Evolutionary conservation across 371 early-diverging fungal genomes (phyloP).

Genomic region (Rhizopus microsporus): DNA sequence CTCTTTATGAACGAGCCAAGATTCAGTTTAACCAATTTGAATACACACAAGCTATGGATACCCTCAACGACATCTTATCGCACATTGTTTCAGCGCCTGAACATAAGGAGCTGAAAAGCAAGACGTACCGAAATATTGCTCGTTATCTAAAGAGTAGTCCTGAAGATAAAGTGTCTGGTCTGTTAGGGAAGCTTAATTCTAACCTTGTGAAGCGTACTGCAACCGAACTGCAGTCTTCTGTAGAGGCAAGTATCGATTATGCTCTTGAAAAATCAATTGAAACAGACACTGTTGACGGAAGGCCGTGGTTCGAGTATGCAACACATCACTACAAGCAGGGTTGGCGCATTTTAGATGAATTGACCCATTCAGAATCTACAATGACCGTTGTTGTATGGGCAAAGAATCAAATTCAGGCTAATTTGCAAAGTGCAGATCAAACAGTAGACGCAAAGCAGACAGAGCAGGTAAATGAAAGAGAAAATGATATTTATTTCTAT

Average conservation of each 20-base stretch:
- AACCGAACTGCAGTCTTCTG: slow-evolving; percentile 27
- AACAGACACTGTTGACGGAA: slow-evolving; percentile 28
- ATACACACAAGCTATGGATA: slow-evolving; percentile 25
- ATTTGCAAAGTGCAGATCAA: neutral
- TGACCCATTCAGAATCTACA: slow-evolving; percentile 15
- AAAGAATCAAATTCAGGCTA: slow-evolving; percentile 9
- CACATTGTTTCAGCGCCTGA: slow-evolving; percentile 8
- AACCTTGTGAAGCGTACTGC: slow-evolving; percentile 1
- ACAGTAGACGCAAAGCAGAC: slow-evolving; percentile 1
- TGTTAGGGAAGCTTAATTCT: slow-evolving; percentile 12
- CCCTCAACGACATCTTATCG: slow-evolving; percentile 15
- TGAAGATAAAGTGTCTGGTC: slow-evolving; percentile 6
- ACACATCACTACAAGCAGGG: slow-evolving; percentile 65
- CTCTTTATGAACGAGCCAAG: slow-evolving; percentile 32
- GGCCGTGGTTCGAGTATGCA: slow-evolving; percentile 69
- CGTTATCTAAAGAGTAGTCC: slow-evolving; percentile 27
- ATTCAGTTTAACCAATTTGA: slow-evolving; percentile 19
- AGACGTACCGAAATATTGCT: slow-evolving; percentile 30
- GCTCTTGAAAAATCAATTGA: slow-evolving; percentile 34
- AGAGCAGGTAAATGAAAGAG: slow-evolving; percentile 23
- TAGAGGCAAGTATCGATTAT: slow-evolving; percentile 30
- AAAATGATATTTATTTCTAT: neutral
- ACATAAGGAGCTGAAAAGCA: slow-evolving; percentile 25
- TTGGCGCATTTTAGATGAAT: slow-evolving; percentile 62
- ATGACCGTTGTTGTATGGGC: slow-evolving; percentile 36